These are phyloP conservation scores for Lasiodiplodia citricola DNA, from an alignment of 2,329 filamentous ascomycete genomes.

Conservation along the genomic window DNA sequence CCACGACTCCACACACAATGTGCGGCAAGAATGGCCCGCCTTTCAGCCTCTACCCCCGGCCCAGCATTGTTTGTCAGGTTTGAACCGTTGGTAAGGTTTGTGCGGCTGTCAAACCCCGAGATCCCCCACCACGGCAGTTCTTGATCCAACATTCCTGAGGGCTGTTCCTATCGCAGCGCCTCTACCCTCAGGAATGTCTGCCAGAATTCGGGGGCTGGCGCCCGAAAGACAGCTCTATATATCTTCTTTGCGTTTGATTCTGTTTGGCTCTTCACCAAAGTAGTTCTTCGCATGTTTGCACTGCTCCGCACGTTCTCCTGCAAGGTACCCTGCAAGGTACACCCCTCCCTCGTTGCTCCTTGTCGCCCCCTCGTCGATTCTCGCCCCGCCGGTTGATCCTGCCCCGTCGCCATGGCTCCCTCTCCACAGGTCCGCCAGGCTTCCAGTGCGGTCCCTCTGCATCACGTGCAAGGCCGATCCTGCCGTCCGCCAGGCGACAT, in stretches of 20 bases:
- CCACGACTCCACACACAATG: constrained; percentile 20
- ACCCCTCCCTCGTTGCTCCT: constrained; percentile 28
- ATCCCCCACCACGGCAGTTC: constrained; percentile 29
- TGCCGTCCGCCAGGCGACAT: constrained; percentile 25
- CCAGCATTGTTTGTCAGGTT: constrained; percentile 29
- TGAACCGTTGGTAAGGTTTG: constrained; percentile 33
- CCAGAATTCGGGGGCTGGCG: constrained; percentile 40
- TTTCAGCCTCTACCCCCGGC: constrained; percentile 25
- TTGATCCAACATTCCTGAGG: constrained; percentile 41
- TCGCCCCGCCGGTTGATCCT: constrained; percentile 33
- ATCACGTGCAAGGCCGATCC: constrained; percentile 27
- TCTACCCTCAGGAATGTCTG: constrained; percentile 38
- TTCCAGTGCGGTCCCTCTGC: constrained; percentile 16
- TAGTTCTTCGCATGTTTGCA: constrained; percentile 34
- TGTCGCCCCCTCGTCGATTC: constrained; percentile 29
- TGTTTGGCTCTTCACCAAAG: constrained; percentile 40
- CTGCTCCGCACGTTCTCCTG: constrained; percentile 33
- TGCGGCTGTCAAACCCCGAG: constrained; percentile 33
- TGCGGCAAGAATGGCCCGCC: constrained; percentile 17
- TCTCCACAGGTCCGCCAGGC: constrained; percentile 21
- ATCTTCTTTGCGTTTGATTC: constrained; percentile 41
- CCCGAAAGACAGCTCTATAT: constrained; percentile 42
- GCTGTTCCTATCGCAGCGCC: constrained; percentile 39
- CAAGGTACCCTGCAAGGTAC: constrained; percentile 29
- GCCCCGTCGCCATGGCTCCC: constrained; percentile 33